These are phyloP conservation scores for Cocos nucifera DNA, from an alignment of 176 grass and related monocot genomes.

Conservation along the genomic window DNA sequence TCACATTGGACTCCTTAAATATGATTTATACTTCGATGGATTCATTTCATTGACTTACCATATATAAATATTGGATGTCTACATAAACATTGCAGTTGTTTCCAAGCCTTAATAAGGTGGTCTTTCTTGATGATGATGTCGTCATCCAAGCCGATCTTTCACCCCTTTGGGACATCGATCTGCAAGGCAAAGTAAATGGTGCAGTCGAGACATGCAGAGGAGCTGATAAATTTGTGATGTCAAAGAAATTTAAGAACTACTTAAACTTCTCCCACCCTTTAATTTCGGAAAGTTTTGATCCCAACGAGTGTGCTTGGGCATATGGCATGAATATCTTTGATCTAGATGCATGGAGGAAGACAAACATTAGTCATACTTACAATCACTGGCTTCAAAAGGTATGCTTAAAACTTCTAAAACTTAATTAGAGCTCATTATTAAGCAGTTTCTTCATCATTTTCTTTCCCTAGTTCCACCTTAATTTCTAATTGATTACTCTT, in stretches of 20 bases:
- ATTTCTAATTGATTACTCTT: not conserved
- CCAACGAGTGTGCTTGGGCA: slow-evolving; percentile 18
- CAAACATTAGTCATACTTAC: slow-evolving; percentile 13
- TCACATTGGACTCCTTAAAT: no score
- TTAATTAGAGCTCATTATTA: no score
- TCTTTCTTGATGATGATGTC: slow-evolving; percentile 13
- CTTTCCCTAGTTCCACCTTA: not conserved
- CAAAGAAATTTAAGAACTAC: slow-evolving; percentile 17
- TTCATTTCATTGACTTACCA: no score
- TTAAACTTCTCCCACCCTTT: slow-evolving; percentile 14
- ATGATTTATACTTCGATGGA: no score
- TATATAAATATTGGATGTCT: no score
- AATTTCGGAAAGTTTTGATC: slow-evolving; percentile 1
- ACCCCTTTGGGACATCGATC: slow-evolving; percentile 12
- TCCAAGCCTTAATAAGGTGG: slow-evolving; percentile 10
- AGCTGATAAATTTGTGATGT: slow-evolving; percentile 19
- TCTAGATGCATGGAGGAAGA: slow-evolving; percentile 16
- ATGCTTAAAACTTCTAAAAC: no score
- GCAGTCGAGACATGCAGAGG: slow-evolving; percentile 19
- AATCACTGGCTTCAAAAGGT: slow-evolving; percentile 14
- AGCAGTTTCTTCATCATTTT: not conserved
- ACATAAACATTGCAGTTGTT: not conserved
- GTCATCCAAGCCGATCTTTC: slow-evolving; percentile 18
- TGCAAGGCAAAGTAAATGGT: slow-evolving; percentile 12
- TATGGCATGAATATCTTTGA: slow-evolving; percentile 18